Conservation (phyloP, 768 basidiomycete species). For the Chalciporus pseudorubinellus region DNA sequence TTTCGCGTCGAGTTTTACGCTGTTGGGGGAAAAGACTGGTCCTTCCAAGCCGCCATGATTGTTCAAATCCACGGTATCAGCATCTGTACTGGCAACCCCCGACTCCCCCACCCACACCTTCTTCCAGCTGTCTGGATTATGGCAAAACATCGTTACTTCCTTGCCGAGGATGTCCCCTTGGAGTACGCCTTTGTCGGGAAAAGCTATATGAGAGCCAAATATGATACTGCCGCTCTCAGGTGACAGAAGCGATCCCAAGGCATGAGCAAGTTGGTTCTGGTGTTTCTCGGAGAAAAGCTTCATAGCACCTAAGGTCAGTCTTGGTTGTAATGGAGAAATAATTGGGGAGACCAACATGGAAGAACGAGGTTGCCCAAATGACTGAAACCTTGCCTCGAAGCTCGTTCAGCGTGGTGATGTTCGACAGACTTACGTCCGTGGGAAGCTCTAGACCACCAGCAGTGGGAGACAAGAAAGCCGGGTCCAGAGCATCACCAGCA, state of each 20-base stretch:
- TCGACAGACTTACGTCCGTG: constrained; percentile 23
- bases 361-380: constrained; percentile 50
- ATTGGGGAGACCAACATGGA: constrained; percentile 28
- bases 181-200: constrained; percentile 9
- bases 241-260: constrained; percentile 27
- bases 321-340: not conserved
- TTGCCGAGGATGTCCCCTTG: not conserved
- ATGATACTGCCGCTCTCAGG: constrained; percentile 28
- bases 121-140: constrained; percentile 28
- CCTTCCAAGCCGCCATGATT: not conserved
- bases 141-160: constrained; percentile 19
- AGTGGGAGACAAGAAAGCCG: constrained; percentile 37
- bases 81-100: not conserved
- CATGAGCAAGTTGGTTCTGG: constrained; percentile 25
- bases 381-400: constrained; percentile 46
- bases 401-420: constrained; percentile 42
- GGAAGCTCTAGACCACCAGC: constrained; percentile 17
- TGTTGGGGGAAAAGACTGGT: constrained; percentile 29
- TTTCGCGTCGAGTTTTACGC: constrained; percentile 29
- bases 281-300: constrained; percentile 28
- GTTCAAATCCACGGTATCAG: not conserved
- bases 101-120: constrained; percentile 23
- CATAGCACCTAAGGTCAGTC: constrained; percentile 28
- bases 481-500: constrained; percentile 53
- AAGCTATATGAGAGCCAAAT: constrained; percentile 30